Evolutionary conservation across 2,329 filamentous ascomycete species (phyloP), one percentile per base, ranked within the genome.

Genomic region (Biscogniauxia mediterranea): DNA sequence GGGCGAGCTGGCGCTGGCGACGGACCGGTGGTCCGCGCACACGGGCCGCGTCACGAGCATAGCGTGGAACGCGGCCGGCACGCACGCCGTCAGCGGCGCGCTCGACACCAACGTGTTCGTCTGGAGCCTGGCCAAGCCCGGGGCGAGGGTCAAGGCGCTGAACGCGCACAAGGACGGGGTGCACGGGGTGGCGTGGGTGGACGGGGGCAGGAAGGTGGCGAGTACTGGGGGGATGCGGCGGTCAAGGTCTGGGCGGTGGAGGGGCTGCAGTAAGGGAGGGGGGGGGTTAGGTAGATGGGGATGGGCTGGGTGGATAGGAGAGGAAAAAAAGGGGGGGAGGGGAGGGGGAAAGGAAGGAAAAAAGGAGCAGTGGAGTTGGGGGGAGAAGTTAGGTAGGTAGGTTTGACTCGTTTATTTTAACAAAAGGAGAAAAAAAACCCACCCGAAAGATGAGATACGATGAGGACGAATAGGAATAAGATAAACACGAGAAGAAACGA

Each of bases 161-260:
- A 96, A 97, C 72, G 93, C 94, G 55, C 95, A 99, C 79, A 97
- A 97, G 79, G 95, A 98, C 72, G 95, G 95, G 9, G 93, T 98
- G 19, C 92, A 90, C 68, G 94, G 91, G 17, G 89, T 98, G 17
- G 84, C 84, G 13, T 99, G 94, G 93, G 82, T 91, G 15, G 83
- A 83, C 26, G 86, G 84, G 8, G 81, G 81, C 61, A 76, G 76
- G 19, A 91, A 85, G 77, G 82, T 98, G 55, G 87, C 91, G 9
- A 96, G 89, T 68, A 86, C 87, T 4, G 95, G 95, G 53, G 89
- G 11, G 95, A 99, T 82, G 94, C 92, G 38, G 89, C 91, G 0
- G 85, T 99, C 54, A 99, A 98, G 82, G 83, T 94, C 55, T 99
- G 95, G 95, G 83, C 79, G 64, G 84, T 92, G 4, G 79, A 83